Evolutionary conservation across 768 basidiomycete genomes (phyloP).

Genomic region (Nidula microcarpa): DNA sequence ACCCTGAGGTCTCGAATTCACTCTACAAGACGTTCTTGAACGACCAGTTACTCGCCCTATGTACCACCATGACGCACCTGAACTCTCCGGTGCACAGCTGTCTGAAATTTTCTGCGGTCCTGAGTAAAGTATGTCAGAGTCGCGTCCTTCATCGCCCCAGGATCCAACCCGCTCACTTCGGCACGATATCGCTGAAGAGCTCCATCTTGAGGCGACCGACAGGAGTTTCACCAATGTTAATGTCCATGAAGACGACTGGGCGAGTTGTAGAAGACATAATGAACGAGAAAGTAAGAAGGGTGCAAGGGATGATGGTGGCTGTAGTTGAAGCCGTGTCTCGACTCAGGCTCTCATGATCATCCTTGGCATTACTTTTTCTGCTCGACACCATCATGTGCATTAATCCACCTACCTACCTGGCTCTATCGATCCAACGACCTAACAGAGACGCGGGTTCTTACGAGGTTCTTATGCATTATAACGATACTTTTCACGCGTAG

Average conservation of each 20-base stretch:
- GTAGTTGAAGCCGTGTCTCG: neutral
- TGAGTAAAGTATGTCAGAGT: conserved; percentile 22
- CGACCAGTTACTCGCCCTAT: neutral
- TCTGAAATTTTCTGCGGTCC: conserved; percentile 97
- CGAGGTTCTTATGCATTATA: too few species aligned
- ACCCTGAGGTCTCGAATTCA: conserved; percentile 84
- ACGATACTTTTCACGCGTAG: too few species aligned
- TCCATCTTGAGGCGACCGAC: conserved; percentile 97
- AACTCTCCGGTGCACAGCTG: conserved; percentile 98
- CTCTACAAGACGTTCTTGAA: conserved; percentile 30
- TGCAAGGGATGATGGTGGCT: neutral
- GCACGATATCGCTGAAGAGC: conserved; percentile 91
- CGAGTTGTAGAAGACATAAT: conserved; percentile 45
- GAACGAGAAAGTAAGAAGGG: neutral
- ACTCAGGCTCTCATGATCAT: too few species aligned
- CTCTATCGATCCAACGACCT: too few species aligned
- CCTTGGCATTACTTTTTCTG: too few species aligned
- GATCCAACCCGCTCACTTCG: conserved; percentile 61
- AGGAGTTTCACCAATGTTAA: conserved; percentile 94
- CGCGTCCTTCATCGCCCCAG: neutral
- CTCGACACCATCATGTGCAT: too few species aligned
- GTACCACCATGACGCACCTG: conserved; percentile 44
- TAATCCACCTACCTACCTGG: too few species aligned
- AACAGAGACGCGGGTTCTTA: too few species aligned
- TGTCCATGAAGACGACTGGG: conserved; percentile 96